Evolutionary conservation across 1,139 yeast species (phyloP), one percentile per base, ranked within the genome.

Genomic region (Candida sp.): DNA sequence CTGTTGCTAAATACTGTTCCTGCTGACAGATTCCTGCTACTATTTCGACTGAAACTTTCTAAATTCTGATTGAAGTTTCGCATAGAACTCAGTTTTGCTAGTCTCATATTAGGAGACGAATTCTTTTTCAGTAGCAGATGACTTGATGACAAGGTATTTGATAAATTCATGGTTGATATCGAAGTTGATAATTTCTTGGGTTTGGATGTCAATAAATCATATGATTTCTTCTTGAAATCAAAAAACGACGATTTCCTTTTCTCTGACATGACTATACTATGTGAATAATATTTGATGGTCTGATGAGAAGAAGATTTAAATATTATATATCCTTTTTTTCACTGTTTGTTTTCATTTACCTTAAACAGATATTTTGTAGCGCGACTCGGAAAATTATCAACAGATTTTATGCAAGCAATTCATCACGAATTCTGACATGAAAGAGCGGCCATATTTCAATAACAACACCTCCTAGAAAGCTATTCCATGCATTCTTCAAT

Each of bases 161-260:
- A 33, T 35, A 36, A 29, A 21, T 37, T 37, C 7, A 19, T 15
- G 11, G 39, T 15, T 4, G 39, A 37, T 23, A 29, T 29, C 21
- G 34, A 27, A 9, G 11, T 37, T 15, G 39, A 27, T 29, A 29
- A 29, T 4, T 15, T n/a, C 12, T 30, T 27, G 8, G 39, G 21
- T 27, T 37, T 30, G 5, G 11, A 8, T 19, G 29, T 37, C 34
- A 37, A 21, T 19, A 27, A 27, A 29, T 37, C 39, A 15, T 12
- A 19, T 4, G 39, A 37, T 21, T 37, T 37, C 34, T 37, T 37
- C 12, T 32, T 37, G 19, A 37, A 37, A 4, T 29, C 12, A 19
- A 37, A 29, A n/a, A 37, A 37, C 7, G 39, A 37, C 21, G 29
- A 25, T 21, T 32, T 27, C 19, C 30, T 37, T 15, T 11, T 8